Conservation (phyloP, 164 flowering plant genomes). For the Kalanchoe fedtschenkoi region DNA sequence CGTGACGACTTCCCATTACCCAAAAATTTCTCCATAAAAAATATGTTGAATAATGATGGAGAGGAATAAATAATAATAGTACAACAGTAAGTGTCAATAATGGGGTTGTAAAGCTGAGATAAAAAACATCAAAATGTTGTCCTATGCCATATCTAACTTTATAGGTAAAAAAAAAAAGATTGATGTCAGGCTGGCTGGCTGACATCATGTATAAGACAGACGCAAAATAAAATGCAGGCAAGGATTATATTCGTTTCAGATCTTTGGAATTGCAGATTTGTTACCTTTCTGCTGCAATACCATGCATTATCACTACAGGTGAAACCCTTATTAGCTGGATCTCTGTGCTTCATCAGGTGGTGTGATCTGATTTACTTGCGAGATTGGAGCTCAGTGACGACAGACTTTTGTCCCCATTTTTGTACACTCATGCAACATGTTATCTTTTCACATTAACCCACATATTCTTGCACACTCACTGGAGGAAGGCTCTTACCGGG, state of each 20-base stretch:
- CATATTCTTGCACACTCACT: too few relatives aligned
- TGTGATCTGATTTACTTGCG: not conserved
- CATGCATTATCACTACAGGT: not conserved
- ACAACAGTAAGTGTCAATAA: slow-evolving; percentile 5
- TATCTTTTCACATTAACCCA: not conserved
- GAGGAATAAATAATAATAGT: too few relatives aligned
- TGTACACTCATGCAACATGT: too few relatives aligned
- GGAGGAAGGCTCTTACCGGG: too few relatives aligned
- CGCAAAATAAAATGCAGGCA: not conserved
- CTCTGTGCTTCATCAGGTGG: not conserved
- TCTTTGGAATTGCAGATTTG: slow-evolving; percentile 4
- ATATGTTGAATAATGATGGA: too few relatives aligned
- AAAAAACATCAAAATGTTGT: not conserved
- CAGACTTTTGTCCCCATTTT: not conserved
- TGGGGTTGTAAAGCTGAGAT: not conserved
- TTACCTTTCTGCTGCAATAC: slow-evolving; percentile 3
- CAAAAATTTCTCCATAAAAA: too few relatives aligned
- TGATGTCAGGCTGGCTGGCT: not conserved
- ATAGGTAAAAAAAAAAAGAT: not conserved
- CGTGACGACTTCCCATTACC: too few relatives aligned
- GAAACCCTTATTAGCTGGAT: not conserved
- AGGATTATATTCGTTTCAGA: slow-evolving; percentile 5
- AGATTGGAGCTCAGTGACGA: not conserved
- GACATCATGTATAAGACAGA: not conserved
- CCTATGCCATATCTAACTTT: slow-evolving; percentile 2